Evolutionary conservation across 148 eudicot species (phyloP).

Genomic region (Salicornia ramosissima): DNA sequence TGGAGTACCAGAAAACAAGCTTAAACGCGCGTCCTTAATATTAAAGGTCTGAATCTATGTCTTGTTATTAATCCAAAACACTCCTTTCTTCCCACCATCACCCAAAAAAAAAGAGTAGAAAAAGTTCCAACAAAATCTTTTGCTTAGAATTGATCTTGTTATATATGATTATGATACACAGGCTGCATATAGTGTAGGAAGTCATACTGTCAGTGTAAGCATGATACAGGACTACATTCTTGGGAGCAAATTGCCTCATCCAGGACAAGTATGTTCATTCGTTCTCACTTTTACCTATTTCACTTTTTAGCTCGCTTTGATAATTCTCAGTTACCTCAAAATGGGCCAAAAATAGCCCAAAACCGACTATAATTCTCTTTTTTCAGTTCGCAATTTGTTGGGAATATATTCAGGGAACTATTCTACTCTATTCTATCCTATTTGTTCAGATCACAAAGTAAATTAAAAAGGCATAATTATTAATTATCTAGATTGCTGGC

Average conservation of each 20-base stretch:
- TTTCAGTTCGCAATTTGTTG: too few species aligned
- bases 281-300: too few species aligned
- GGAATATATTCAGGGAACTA: too few species aligned
- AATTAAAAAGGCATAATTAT: too few species aligned
- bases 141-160: neutral
- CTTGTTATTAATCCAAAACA: neutral
- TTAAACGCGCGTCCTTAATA: slow-evolving; percentile 59
- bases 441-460: too few species aligned
- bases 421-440: too few species aligned
- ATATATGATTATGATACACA: slow-evolving; percentile 19
- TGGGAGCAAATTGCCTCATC: slow-evolving; percentile 68
- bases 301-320: too few species aligned
- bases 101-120: neutral
- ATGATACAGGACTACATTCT: slow-evolving; percentile 70
- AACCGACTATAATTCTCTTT: too few species aligned
- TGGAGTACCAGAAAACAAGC: slow-evolving; percentile 60
- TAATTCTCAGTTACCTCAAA: too few species aligned
- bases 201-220: slow-evolving; percentile 55
- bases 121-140: neutral
- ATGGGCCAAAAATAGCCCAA: too few species aligned
- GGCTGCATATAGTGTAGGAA: slow-evolving; percentile 90
- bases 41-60: slow-evolving; percentile 46
- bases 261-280: slow-evolving; percentile 59
- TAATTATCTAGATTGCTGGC: too few species aligned
- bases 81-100: neutral